Base-by-base conservation (phyloP, 2,329 filamentous ascomycete genomes). In the Ascochyta clinopodiicola region DNA sequence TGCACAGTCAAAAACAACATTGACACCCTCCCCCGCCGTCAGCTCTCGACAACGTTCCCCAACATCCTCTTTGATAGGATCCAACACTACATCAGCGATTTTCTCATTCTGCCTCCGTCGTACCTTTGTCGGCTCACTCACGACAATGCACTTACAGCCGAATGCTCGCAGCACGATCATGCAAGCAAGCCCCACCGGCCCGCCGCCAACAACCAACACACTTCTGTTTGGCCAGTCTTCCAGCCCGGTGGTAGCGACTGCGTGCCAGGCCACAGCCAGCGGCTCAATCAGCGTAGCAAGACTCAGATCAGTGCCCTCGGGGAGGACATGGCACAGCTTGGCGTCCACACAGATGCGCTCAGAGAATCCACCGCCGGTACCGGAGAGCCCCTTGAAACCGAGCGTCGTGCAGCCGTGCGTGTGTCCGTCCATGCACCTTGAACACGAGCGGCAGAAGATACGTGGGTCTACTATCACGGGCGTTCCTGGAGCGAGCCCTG, bases 1-100 rank as follows among this genome's bases (percentile, higher is more conserved):
- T 3, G 73, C 73, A 60, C 70, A 72, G 53, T 76, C 72, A 38
- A 75, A 75, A 4, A 71, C 70, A 12, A 73, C 56, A 51, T 74
- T 68, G 0, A 73, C 69, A 13, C 71, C 72, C 40, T 68, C 63
- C 2, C 70, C 70, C 31, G 46, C 49, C 4, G 70, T 74, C 24
- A 70, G 22, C 17, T 69, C 66, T 17, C 64, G 57, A 35, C 68
- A 73, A 19, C 45, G 60, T 0, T 64, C 65, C 4, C 61, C 72
- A 17, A 77, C 60, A 31, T 73, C 58, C 15, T 69, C 64, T 21
- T 54, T 45, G 19, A 60, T 51, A 9, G 70, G 70, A 52, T 72
- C 62, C 31, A 72, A 57, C 1, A 71, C 64, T 13, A 59, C 48
- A 44, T 73, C 66, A 10, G 62, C 67, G 38, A 73, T 40, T 32